A percentile compares a stretch with the other conserved stretches of the same genome.
Conservation (phyloP, 176 grass and related monocot species). For the Calamus simplicifolius region DNA sequence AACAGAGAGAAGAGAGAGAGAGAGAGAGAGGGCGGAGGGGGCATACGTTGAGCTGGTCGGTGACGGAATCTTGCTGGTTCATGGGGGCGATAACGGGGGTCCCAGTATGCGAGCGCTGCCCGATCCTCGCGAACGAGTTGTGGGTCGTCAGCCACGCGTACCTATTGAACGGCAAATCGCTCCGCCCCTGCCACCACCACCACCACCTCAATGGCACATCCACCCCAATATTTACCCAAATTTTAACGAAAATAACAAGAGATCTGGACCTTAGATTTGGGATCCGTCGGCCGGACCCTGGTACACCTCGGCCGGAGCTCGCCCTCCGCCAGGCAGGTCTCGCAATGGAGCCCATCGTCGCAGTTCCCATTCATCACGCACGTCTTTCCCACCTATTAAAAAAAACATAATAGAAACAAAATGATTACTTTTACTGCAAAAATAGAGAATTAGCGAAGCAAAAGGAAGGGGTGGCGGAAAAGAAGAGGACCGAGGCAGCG, state of each 20-base stretch:
- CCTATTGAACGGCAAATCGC: slow-evolving; percentile 73
- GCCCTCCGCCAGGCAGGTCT: slow-evolving; percentile 66
- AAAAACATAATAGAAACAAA: too few relatives aligned
- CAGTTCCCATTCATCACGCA: slow-evolving; percentile 58
- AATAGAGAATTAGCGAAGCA: neutral
- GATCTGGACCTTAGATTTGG: slow-evolving; percentile 45
- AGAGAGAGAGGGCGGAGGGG: neutral
- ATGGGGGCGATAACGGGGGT: slow-evolving; percentile 35
- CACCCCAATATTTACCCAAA: too few relatives aligned
- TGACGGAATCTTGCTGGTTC: slow-evolving; percentile 89
- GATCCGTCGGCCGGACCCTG: slow-evolving; percentile 61
- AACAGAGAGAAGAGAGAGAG: too few relatives aligned
- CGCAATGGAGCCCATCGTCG: slow-evolving; percentile 75
- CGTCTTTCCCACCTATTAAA: slow-evolving; percentile 36
- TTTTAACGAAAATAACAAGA: neutral
- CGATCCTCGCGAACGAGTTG: slow-evolving; percentile 89
- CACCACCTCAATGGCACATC: too few relatives aligned
- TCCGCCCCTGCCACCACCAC: slow-evolving; percentile 19
- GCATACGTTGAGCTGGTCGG: slow-evolving; percentile 78
- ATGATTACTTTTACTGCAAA: too few relatives aligned
- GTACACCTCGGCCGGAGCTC: slow-evolving; percentile 69
- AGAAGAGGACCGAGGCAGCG: too few relatives aligned
- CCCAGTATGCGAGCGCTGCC: slow-evolving; percentile 37
- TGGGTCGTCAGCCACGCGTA: slow-evolving; percentile 94
- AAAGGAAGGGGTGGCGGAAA: neutral